Percentiles rank a stretch among this genome's conserved stretches.
These are phyloP conservation scores for Phytophthora ramorum DNA, from an alignment of 352 stramenopile genomes.

Conservation along the genomic window DNA sequence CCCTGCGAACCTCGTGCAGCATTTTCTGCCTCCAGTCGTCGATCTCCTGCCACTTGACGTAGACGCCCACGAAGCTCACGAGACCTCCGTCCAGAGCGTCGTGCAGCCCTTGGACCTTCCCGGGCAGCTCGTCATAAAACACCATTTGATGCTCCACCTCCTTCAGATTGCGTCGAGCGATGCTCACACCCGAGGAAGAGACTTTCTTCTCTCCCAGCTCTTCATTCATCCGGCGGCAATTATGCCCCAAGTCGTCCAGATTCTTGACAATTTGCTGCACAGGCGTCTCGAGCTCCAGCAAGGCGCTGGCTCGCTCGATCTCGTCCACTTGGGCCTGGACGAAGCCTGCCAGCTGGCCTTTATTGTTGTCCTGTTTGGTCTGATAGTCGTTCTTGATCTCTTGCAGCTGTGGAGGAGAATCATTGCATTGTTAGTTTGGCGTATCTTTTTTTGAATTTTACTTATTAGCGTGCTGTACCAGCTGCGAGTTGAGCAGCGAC, in stretches of 20 bases:
- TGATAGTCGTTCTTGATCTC: conserved; percentile 88
- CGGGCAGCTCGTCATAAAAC: conserved; percentile 81
- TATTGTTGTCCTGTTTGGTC: conserved; percentile 76
- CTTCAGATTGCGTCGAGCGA: conserved; percentile 80
- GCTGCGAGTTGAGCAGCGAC: conserved; percentile 83
- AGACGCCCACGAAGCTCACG: conserved; percentile 66
- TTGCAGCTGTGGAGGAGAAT: conserved; percentile 49
- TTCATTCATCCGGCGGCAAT: conserved; percentile 83
- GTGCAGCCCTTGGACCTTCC: conserved; percentile 64
- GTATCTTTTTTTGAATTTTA: conserved; percentile 6
- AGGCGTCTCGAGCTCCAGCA: conserved; percentile 76
- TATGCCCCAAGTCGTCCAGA: conserved; percentile 59
- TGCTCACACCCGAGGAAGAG: conserved; percentile 75
- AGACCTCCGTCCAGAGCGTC: conserved; percentile 55
- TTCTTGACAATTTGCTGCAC: conserved; percentile 70
- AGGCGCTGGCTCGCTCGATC: conserved; percentile 77
- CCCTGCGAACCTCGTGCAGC: conserved; percentile 62
- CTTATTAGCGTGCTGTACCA: conserved; percentile 37
- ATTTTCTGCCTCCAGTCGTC: conserved; percentile 89
- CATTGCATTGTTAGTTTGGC: background rate
- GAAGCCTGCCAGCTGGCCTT: conserved; percentile 73
- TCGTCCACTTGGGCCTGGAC: conserved; percentile 85
- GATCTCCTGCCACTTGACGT: conserved; percentile 72
- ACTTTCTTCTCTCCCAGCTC: conserved; percentile 86
- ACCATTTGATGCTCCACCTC: conserved; percentile 84